These are phyloP conservation scores for Rhizoclosmatium sp. DNA, from an alignment of 192 early-diverging fungal species.

Conservation along the genomic window DNA sequence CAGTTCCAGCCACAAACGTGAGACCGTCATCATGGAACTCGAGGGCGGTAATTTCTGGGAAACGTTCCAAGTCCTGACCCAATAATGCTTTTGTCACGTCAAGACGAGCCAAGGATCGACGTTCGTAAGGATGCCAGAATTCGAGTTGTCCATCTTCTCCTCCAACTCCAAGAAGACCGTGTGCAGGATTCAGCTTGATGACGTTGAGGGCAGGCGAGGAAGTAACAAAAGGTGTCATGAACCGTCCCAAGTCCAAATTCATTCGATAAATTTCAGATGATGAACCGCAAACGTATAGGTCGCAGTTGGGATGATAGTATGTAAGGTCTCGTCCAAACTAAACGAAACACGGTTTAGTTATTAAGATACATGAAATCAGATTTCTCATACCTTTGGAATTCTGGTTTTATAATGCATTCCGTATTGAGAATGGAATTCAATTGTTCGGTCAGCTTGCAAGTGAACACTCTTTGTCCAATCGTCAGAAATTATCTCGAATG, in stretches of 20 bases:
- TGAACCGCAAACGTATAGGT: conserved; percentile 83
- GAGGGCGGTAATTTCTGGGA: conserved; percentile 76
- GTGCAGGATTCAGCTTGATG: conserved; percentile 84
- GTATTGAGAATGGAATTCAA: conserved; percentile 96
- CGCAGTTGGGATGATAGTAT: conserved; percentile 92
- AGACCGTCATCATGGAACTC: conserved; percentile 88
- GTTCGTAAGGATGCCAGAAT: conserved; percentile 89
- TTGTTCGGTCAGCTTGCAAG: conserved; percentile 85
- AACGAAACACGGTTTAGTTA: not conserved
- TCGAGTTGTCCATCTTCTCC: conserved; percentile 86
- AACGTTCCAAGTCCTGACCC: conserved; percentile 41
- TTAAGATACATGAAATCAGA: not conserved
- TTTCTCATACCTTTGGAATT: conserved; percentile 77
- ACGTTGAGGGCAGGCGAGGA: conserved; percentile 61
- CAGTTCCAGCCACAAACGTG: conserved; percentile 85
- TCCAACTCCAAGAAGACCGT: conserved; percentile 92
- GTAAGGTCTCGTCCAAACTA: conserved; percentile 88
- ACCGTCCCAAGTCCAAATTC: conserved; percentile 93
- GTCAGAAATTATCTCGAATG: conserved; percentile 83
- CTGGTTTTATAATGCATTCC: conserved; percentile 92
- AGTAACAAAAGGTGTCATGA: conserved; percentile 84
- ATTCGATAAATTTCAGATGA: conserved; percentile 86
- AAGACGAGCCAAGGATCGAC: conserved; percentile 72
- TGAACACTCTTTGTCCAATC: conserved; percentile 98
- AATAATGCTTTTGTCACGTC: conserved; percentile 59